Evolutionary conservation across 75 land plant species (phyloP).

Genomic region (Cryptomeria japonica): DNA sequence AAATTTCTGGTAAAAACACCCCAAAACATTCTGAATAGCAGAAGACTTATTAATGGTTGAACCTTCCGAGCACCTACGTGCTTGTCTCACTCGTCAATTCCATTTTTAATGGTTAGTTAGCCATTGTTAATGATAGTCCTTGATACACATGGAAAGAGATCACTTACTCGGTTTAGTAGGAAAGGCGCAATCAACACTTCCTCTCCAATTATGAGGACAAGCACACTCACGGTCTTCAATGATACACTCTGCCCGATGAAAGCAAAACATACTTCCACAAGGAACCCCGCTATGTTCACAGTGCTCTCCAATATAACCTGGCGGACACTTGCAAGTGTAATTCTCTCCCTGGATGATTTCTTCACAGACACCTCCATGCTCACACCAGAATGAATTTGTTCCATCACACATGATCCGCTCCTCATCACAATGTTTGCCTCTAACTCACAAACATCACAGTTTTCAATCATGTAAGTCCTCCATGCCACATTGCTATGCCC

Average conservation of each 20-base stretch:
- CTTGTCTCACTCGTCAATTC: neutral
- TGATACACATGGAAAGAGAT: neutral
- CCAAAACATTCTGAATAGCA: neutral
- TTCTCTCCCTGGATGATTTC: constrained; percentile 49
- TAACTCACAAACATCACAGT: constrained; percentile 10
- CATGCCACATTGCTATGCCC: too few species aligned
- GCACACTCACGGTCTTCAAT: constrained; percentile 17
- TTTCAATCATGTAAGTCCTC: neutral
- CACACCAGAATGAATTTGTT: constrained; percentile 44
- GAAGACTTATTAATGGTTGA: neutral
- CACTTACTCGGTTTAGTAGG: constrained; percentile 28
- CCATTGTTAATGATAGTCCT: neutral
- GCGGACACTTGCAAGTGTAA: constrained; percentile 35
- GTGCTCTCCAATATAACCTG: constrained; percentile 39
- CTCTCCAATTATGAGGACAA: constrained; percentile 47
- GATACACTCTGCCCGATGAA: constrained; percentile 43
- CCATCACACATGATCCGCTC: constrained; percentile 43
- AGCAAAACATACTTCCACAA: constrained; percentile 46
- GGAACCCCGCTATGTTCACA: constrained; percentile 39
- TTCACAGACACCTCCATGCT: constrained; percentile 34
- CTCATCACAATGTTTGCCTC: constrained; percentile 51
- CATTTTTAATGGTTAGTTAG: neutral
- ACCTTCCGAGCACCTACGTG: too few species aligned
- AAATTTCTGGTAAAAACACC: too few species aligned
- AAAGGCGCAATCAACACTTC: constrained; percentile 43